phyloP scores from a whole-genome alignment of 2,329 filamentous ascomycete genomes.

The Neurospora crassa region DNA sequence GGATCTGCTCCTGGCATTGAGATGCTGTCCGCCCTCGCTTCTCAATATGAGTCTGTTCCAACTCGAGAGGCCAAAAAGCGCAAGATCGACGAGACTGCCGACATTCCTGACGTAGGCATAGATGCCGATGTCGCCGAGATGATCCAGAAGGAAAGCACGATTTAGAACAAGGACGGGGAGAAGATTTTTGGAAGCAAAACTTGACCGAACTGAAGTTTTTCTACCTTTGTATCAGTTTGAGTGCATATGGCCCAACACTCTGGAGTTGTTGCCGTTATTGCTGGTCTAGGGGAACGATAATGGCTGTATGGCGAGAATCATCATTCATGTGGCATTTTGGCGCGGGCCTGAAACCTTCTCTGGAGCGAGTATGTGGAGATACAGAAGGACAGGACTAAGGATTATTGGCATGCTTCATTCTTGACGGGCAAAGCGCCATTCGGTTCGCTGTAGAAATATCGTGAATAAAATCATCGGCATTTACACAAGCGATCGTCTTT shows the following conservation, averaged over 20 bases:
- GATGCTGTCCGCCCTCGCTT: constrained; percentile 29
- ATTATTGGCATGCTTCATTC: neutral
- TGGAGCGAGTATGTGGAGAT: neutral
- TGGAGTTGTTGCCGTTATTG: neutral
- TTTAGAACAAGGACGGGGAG: neutral
- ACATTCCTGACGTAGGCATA: constrained; percentile 47
- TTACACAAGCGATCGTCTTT: neutral
- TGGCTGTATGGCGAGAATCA: neutral
- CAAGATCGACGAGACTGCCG: constrained; percentile 40
- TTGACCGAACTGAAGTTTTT: neutral
- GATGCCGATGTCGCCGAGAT: constrained; percentile 49
- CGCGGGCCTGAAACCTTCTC: neutral
- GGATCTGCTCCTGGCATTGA: constrained; percentile 27
- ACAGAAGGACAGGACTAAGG: neutral
- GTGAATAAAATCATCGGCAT: neutral
- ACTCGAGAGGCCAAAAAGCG: constrained; percentile 49
- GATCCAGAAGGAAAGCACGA: constrained; percentile 33
- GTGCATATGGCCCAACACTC: neutral
- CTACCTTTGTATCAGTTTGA: neutral
- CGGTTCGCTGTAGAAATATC: neutral
- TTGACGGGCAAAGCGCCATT: neutral
- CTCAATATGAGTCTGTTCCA: constrained; percentile 39
- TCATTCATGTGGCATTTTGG: neutral
- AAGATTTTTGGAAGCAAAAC: neutral
- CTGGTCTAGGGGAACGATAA: neutral